Base-by-base conservation (phyloP, 1,284 basidiomycete species). In the Heterobasidion parviporum region DNA sequence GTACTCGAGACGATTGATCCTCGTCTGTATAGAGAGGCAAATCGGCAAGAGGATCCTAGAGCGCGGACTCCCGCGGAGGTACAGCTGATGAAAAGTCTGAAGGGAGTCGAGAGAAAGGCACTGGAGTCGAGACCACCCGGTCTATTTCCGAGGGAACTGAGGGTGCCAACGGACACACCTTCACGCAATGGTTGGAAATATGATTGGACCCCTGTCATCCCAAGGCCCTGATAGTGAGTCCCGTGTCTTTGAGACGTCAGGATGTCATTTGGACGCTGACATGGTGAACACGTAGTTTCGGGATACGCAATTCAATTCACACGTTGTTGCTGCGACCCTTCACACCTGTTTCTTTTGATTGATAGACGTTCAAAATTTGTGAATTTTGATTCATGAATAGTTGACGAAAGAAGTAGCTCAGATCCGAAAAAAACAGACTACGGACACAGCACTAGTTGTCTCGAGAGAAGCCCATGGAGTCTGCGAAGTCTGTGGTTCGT, bases 71-170 rank as follows among this genome's bases (percentile, higher is more conserved):
- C 64, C 33, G 75, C 69, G 16, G 88, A 92, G 70, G 67, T 76
- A 58, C 78, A 80, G 67, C 64, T 77, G 57, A 68, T 80, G 61
- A 89, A 87, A 68, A 79, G 73, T 50, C 72, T 87, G 70, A 85
- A 80, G 65, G 82, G 77, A 6, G 76, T 80, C 26, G 86, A 91
- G 70, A 81, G 80, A 66, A 82, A 80, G 66, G 86, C 82, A 14
- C 70, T 87, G 60, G 90, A 92, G 68, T 82, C 86, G 12, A 79
- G 92, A 63, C 79, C 91, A 63, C 83, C 87, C 55, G 92, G 92
- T 0, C 68, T 95, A 45, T 89, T 95, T 70, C 93, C 93, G 57
- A 80, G 89, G 56, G 90, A 93, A 67, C 67, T 92, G 67, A 80
- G 81, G 54, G 74, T 87, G 58, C 89, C 90, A 41, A 81, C 87